Evolutionary conservation across 1,139 yeast species (phyloP).

Genomic region (Zygoascus sp.): DNA sequence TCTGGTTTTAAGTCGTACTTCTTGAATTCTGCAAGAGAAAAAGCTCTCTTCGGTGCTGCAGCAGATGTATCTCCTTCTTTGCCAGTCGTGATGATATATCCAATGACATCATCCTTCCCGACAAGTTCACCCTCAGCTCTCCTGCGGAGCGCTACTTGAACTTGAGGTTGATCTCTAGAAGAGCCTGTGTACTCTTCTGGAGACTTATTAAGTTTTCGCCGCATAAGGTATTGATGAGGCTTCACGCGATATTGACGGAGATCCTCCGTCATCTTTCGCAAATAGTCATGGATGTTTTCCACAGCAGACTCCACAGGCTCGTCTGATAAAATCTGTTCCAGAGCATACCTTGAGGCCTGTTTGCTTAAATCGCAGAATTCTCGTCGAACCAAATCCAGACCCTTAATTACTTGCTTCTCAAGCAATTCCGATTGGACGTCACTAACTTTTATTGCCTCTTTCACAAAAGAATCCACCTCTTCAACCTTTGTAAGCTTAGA

Average conservation of each 20-base stretch:
- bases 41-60: constrained; percentile 55
- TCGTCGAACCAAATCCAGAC: constrained; percentile 95
- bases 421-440: constrained; percentile 1
- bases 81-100: constrained; percentile 66
- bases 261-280: constrained; percentile 56
- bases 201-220: constrained; percentile 40
- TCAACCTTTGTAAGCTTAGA: constrained; percentile 47
- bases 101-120: constrained; percentile 85
- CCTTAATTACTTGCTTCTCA: constrained; percentile 54
- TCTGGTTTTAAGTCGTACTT: constrained; percentile 60
- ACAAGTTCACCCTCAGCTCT: constrained; percentile 77
- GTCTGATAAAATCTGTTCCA: constrained; percentile 68
- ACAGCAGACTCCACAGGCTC: constrained; percentile 75
- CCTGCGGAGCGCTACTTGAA: constrained; percentile 83
- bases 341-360: constrained; percentile 73
- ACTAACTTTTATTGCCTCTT: constrained; percentile 29
- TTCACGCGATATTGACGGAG: constrained; percentile 60
- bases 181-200: constrained; percentile 45
- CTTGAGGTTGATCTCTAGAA: constrained; percentile 76
- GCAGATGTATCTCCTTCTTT: constrained; percentile 35
- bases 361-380: constrained; percentile 92
- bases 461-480: constrained; percentile 52
- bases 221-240: constrained; percentile 50
- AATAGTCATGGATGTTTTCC: constrained; percentile 64
- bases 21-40: constrained; percentile 69